Conservation (phyloP, 805 yeast species). For the Zygotorulaspora florentina region DNA sequence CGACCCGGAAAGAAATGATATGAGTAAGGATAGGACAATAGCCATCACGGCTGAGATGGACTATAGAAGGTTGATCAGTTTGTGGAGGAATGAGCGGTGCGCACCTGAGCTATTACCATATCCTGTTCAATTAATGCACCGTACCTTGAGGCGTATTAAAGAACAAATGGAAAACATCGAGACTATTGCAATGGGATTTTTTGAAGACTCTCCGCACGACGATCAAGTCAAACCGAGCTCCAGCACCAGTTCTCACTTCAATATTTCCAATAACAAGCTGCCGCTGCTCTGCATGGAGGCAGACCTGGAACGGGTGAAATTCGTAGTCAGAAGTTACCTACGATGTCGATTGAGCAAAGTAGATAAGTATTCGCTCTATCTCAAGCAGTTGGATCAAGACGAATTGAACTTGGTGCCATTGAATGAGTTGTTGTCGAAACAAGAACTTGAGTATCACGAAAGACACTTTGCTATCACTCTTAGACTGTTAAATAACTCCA, state of each 20-base stretch:
- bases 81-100: slow-evolving; percentile 82
- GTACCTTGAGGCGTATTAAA: slow-evolving; percentile 56
- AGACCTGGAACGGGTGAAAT: slow-evolving; percentile 83
- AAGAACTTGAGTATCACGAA: slow-evolving; percentile 65
- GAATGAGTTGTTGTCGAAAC: slow-evolving; percentile 43
- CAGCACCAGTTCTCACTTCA: not conserved
- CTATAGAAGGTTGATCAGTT: slow-evolving; percentile 42
- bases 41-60: slow-evolving; percentile 20
- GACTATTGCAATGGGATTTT: slow-evolving; percentile 72
- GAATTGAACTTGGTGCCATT: slow-evolving; percentile 24
- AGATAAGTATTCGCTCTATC: slow-evolving; percentile 61
- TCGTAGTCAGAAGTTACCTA: slow-evolving; percentile 72
- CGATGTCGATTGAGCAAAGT: slow-evolving; percentile 73
- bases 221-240: not conserved
- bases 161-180: slow-evolving; percentile 73
- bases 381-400: slow-evolving; percentile 41
- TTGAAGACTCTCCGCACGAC: slow-evolving; percentile 37
- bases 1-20: slow-evolving; percentile 9
- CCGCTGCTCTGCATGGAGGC: slow-evolving; percentile 83
- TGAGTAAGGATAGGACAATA: slow-evolving; percentile 2
- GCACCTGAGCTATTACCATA: slow-evolving; percentile 84
- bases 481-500: slow-evolving; percentile 62
- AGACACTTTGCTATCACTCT: slow-evolving; percentile 61
- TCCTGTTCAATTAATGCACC: slow-evolving; percentile 53
- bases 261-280: slow-evolving; percentile 43